Conservation (phyloP, 2,329 filamentous ascomycete genomes). For the Pestalotiopsis sp. region DNA sequence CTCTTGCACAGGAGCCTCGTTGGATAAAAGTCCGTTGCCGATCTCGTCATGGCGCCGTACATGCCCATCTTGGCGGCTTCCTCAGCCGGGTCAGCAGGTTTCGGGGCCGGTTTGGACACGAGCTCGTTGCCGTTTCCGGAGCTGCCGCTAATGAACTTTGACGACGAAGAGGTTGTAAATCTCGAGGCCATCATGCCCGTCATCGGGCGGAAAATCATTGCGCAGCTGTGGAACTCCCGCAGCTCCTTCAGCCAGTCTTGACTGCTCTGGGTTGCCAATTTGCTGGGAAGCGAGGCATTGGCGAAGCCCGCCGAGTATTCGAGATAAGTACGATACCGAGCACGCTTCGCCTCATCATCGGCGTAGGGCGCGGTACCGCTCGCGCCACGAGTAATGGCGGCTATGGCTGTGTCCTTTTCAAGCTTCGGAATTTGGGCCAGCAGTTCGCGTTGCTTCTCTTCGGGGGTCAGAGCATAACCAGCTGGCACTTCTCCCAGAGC, state of each 20-base stretch:
- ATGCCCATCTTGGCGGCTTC: constrained; percentile 88
- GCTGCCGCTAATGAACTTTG: constrained; percentile 33
- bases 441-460: constrained; percentile 62
- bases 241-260: constrained; percentile 84
- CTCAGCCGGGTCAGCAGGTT: constrained; percentile 76
- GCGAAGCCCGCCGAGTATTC: constrained; percentile 72
- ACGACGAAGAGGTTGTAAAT: constrained; percentile 70
- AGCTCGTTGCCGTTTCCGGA: constrained; percentile 25
- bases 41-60: constrained; percentile 88
- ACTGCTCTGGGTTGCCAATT: constrained; percentile 46
- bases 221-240: constrained; percentile 69
- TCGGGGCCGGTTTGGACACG: constrained; percentile 52
- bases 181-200: constrained; percentile 90
- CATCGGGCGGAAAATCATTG: constrained; percentile 84
- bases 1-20: constrained; percentile 88
- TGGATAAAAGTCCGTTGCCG: constrained; percentile 73
- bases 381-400: constrained; percentile 67
- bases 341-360: constrained; percentile 77
- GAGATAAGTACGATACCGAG: constrained; percentile 81
- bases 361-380: constrained; percentile 75
- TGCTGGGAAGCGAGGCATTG: constrained; percentile 55
- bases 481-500: constrained; percentile 75
- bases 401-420: constrained; percentile 68
- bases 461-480: constrained; percentile 65
- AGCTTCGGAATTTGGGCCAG: constrained; percentile 64